Conservation (phyloP, 2,329 filamentous ascomycete species). For the Paracoccidioides lutzii region DNA sequence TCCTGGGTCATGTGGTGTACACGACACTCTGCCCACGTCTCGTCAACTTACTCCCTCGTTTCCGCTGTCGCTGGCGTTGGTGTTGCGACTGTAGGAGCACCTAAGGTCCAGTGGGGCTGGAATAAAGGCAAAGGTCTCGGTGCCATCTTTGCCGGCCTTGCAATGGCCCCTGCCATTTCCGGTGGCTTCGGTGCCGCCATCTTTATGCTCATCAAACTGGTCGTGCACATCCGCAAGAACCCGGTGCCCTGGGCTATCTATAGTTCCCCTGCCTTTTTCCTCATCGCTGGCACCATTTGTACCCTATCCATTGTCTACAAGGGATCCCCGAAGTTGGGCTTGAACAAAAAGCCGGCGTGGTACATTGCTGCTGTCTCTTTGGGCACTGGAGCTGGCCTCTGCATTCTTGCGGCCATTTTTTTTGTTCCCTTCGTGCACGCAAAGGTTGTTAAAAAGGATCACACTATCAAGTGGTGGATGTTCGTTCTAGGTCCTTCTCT, state of each 20-base stretch:
- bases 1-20: conserved; percentile 75
- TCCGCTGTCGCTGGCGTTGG: conserved; percentile 57
- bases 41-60: conserved; percentile 59
- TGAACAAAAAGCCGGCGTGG: conserved; percentile 51
- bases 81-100: conserved; percentile 52
- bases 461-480: conserved; percentile 50
- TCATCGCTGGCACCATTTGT: conserved; percentile 60
- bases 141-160: conserved; percentile 58
- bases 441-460: conserved; percentile 56
- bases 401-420: conserved; percentile 50
- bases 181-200: conserved; percentile 53
- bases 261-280: conserved; percentile 63
- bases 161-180: conserved; percentile 57
- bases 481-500: conserved; percentile 52
- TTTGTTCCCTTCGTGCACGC: conserved; percentile 59
- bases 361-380: conserved; percentile 56
- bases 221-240: conserved; percentile 59
- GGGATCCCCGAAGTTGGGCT: conserved; percentile 55
- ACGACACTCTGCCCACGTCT: conserved; percentile 57
- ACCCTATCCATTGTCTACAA: conserved; percentile 71
- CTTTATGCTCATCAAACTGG: conserved; percentile 59
- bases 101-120: conserved; percentile 56
- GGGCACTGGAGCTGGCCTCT: conserved; percentile 49
- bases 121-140: conserved; percentile 54
- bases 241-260: conserved; percentile 61